Percentiles rank a stretch among this genome's conserved stretches.
phyloP scores from a whole-genome alignment of 148 eudicot genomes.

The Chenopodium album region DNA sequence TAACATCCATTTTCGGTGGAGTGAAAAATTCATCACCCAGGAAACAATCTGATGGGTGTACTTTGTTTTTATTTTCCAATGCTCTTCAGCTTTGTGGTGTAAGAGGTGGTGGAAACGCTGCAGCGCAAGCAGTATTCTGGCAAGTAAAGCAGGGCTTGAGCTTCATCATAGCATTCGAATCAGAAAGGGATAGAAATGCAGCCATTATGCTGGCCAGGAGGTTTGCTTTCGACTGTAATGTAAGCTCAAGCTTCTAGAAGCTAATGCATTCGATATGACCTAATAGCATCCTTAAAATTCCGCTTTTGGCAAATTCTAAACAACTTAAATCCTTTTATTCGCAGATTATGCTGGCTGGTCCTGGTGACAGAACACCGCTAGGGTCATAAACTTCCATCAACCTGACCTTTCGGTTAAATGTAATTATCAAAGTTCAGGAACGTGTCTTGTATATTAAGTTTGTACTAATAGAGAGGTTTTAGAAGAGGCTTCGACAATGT shows the following conservation, averaged over 20 bases:
- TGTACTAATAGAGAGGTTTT: slow-evolving; percentile 24
- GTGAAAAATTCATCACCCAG: background rate
- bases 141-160: slow-evolving; percentile 70
- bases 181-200: slow-evolving; percentile 91
- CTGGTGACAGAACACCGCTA: slow-evolving; percentile 63
- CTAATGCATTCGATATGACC: background rate
- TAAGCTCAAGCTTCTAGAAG: slow-evolving; percentile 42
- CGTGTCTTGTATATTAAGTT: slow-evolving; percentile 27
- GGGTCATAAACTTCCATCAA: slow-evolving; percentile 28
- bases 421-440: slow-evolving; percentile 21
- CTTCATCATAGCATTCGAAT: slow-evolving; percentile 83
- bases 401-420: slow-evolving; percentile 17
- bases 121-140: slow-evolving; percentile 91
- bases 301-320: background rate
- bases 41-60: background rate
- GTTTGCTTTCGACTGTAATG: slow-evolving; percentile 96
- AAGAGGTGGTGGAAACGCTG: slow-evolving; percentile 98
- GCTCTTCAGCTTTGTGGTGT: slow-evolving; percentile 79
- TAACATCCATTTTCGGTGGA: background rate
- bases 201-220: slow-evolving; percentile 93
- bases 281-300: background rate
- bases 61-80: slow-evolving; percentile 3
- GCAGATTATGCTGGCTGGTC: slow-evolving; percentile 88
- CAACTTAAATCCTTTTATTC: background rate
- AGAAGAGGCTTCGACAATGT: slow-evolving; percentile 23